phyloP scores from a whole-genome alignment of 164 flowering plant species.

The Vitis amurensis region DNA sequence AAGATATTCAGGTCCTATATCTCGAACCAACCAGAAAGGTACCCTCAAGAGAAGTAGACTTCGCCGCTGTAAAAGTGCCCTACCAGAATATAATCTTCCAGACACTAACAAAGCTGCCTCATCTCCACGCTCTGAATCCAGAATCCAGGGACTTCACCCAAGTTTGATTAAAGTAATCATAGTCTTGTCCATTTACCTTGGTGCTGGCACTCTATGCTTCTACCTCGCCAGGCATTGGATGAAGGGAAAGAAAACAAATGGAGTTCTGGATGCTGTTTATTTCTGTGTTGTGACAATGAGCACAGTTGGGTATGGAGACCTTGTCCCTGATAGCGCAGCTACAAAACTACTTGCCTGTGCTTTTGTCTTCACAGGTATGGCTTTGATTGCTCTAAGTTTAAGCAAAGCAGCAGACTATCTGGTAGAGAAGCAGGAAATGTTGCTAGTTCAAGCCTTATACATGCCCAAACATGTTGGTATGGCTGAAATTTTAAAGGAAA shows the following conservation, averaged over 20 bases:
- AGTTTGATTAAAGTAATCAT: constrained; percentile 40
- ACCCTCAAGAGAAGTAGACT: constrained; percentile 29
- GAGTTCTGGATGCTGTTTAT: constrained; percentile 72
- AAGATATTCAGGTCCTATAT: constrained; percentile 19
- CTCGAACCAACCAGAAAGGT: constrained; percentile 9
- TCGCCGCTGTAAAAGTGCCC: constrained; percentile 55
- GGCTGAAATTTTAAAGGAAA: constrained; percentile 46
- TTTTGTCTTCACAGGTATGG: constrained; percentile 87
- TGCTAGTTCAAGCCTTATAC: constrained; percentile 59
- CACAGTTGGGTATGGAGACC: constrained; percentile 94
- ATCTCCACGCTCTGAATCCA: constrained; percentile 25
- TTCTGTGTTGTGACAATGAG: constrained; percentile 94
- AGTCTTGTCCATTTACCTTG: constrained; percentile 49
- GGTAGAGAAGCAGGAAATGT: constrained; percentile 73
- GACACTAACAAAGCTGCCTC: constrained; percentile 11
- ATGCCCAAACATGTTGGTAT: constrained; percentile 31
- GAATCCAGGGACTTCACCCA: constrained; percentile 40
- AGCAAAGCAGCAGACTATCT: constrained; percentile 76
- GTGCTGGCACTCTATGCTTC: constrained; percentile 66
- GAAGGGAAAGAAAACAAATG: constrained; percentile 65
- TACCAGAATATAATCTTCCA: constrained; percentile 20
- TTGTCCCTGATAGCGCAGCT: constrained; percentile 56
- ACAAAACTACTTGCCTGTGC: constrained; percentile 78
- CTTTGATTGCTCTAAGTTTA: constrained; percentile 58
- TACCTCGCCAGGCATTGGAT: constrained; percentile 54